Base-by-base conservation (phyloP, 176 grass and related monocot genomes). In the Urochloa ruziziensis region DNA sequence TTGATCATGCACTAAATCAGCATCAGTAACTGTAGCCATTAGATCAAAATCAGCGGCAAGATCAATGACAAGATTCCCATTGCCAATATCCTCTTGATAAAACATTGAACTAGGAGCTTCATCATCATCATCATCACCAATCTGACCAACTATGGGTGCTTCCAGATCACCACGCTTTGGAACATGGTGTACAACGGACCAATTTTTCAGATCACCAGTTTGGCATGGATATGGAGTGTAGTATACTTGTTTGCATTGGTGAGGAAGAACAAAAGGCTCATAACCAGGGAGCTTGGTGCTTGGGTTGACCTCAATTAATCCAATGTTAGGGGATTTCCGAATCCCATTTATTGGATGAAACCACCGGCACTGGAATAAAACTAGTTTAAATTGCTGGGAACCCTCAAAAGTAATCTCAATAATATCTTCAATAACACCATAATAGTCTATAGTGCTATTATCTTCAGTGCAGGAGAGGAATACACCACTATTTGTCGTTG, bases 181-280 rank as follows among this genome's bases (percentile, higher is more conserved):
- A 29, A 32, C 28, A 10, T 49, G 44, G 27, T 73, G 46, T 51
- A 52, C 43, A 52, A 51, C 46, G 28, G 46, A 73, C 44, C 7
- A 73, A 52, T 73, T 73, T 73, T 1, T 0, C 17, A 52, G 52
- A 49, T 73, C 46, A 49, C 70, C 27, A 51, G 27, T 32, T 4
- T 33, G 16, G 7, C 70, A 73, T 52, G 25, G 46, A 52, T 73
- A 73, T 33, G 70, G 44, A 73, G 70, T 73, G 70, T 51, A 72
- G 68, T 70, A 72, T 18, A 73, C 69, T 73, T 73, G 44, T 73
- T 73, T 73, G 70, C 46, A 52, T 9, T 73, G 44, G 25, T 73
- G 46, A 18, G 69, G 28, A 51, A 51, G 46, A 21, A 73, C 24
- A 73, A 44, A 70, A 4, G 67, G 23, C 39, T 48, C 42, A 70